Evolutionary conservation across 2,329 filamentous ascomycete species (phyloP).

Genomic region (Pseudopithomyces chartarum): DNA sequence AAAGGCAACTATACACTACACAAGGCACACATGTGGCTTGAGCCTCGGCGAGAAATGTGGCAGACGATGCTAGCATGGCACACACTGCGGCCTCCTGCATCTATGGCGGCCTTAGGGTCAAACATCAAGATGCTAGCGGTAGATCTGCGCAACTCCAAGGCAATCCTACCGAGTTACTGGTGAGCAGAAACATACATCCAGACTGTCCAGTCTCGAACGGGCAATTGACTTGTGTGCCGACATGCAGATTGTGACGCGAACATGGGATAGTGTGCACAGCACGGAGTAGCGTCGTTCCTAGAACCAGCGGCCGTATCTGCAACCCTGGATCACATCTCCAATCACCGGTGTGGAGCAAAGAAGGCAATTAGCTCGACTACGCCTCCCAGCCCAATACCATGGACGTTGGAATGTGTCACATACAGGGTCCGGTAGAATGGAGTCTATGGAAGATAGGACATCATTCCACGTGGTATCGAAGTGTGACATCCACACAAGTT

Average conservation of each 20-base stretch:
- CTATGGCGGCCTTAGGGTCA: slow-evolving; percentile 5
- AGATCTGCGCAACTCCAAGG: slow-evolving; percentile 2
- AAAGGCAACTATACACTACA: background rate
- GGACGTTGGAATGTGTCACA: background rate
- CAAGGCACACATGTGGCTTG: slow-evolving; percentile 4
- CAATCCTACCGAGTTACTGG: background rate
- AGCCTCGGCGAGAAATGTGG: background rate
- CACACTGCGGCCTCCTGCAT: background rate
- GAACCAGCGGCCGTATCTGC: background rate
- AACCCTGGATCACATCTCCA: background rate
- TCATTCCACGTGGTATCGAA: slow-evolving; percentile 12
- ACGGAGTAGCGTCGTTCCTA: background rate
- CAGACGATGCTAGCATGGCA: slow-evolving; percentile 1
- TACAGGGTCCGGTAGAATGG: slow-evolving; percentile 6
- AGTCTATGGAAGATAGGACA: background rate
- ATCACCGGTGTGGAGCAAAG: background rate
- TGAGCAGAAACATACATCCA: background rate
- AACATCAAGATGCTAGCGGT: background rate
- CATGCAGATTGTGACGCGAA: background rate
- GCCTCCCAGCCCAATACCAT: slow-evolving; percentile 11
- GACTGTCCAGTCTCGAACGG: background rate
- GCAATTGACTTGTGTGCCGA: slow-evolving; percentile 1
- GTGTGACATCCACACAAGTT: background rate
- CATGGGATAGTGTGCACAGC: background rate
- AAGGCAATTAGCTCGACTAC: slow-evolving; percentile 8